phyloP scores from a whole-genome alignment of 306 rosid species.

The Gynostemma pentaphyllum region DNA sequence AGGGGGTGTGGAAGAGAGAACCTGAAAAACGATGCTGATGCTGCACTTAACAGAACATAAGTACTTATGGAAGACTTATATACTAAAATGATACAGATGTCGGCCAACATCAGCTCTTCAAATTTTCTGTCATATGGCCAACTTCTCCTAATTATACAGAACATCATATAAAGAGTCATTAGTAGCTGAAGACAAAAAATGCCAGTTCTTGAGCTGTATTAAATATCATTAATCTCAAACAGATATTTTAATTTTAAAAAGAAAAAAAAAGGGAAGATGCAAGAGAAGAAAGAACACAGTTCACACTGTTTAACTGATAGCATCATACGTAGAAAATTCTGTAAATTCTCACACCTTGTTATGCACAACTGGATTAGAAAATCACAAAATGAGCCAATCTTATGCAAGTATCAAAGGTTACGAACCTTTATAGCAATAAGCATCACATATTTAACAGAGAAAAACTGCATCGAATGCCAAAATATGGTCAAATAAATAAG shows the following conservation, averaged over 20 bases:
- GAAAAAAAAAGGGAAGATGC: not conserved
- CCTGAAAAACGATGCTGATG: constrained; percentile 3
- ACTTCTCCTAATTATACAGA: constrained; percentile 3
- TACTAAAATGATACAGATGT: constrained; percentile 9
- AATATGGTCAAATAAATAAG: too few species aligned
- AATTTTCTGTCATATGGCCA: not conserved
- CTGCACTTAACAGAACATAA: constrained; percentile 2
- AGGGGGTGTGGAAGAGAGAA: constrained; percentile 1
- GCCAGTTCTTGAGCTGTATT: not conserved
- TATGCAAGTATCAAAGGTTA: too few species aligned
- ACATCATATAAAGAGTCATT: constrained; percentile 7
- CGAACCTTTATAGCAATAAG: too few species aligned
- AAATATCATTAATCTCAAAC: not conserved
- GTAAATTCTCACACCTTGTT: not conserved
- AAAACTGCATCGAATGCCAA: too few species aligned
- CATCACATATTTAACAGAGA: too few species aligned
- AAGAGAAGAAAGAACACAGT: not conserved
- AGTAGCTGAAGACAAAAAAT: constrained; percentile 6
- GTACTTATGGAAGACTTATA: not conserved
- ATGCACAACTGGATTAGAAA: too few species aligned
- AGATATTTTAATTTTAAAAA: constrained; percentile 2
- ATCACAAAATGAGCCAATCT: too few species aligned
- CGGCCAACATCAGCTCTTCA: constrained; percentile 6
- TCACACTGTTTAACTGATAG: not conserved
- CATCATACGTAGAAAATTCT: not conserved